phyloP scores from a whole-genome alignment of 75 land plant species.

The Adiantum capillusveneris region DNA sequence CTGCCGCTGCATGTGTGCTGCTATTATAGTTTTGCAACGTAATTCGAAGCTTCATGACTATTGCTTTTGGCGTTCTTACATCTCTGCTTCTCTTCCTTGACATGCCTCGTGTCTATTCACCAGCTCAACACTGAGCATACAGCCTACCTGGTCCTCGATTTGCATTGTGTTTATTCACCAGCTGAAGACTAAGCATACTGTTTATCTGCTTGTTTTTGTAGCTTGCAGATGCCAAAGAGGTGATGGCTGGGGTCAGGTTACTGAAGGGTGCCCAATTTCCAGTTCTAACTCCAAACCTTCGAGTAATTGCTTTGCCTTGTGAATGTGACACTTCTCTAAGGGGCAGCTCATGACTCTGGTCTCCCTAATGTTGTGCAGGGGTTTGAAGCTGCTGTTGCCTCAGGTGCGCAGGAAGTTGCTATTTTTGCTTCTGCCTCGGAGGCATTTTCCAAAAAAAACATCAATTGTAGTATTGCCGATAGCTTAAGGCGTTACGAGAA shows the following conservation, averaged over 20 bases:
- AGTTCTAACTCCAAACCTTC: constrained; percentile 87
- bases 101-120: too few species aligned
- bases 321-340: too few species aligned
- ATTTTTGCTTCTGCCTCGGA: constrained; percentile 97
- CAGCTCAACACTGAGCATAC: too few species aligned
- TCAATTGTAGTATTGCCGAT: constrained; percentile 87
- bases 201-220: constrained; percentile 20
- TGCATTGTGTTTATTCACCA: too few species aligned
- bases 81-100: too few species aligned
- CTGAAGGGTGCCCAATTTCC: constrained; percentile 54
- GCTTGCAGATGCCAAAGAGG: constrained; percentile 94
- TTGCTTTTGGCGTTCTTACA: too few species aligned
- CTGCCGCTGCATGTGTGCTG: too few species aligned
- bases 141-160: too few species aligned
- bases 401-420: constrained; percentile 93
- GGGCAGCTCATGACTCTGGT: too few species aligned
- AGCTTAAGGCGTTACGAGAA: constrained; percentile 75
- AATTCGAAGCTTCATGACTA: too few species aligned
- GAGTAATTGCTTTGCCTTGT: constrained; percentile 26
- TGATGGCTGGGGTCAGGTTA: constrained; percentile 54
- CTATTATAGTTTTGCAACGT: too few species aligned
- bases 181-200: too few species aligned
- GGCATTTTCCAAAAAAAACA: constrained; percentile 83
- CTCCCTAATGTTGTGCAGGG: constrained; percentile 36
- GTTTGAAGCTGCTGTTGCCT: constrained; percentile 87